These are phyloP conservation scores for Cinnamomum chago DNA, from an alignment of 164 flowering plant species.

Conservation along the genomic window DNA sequence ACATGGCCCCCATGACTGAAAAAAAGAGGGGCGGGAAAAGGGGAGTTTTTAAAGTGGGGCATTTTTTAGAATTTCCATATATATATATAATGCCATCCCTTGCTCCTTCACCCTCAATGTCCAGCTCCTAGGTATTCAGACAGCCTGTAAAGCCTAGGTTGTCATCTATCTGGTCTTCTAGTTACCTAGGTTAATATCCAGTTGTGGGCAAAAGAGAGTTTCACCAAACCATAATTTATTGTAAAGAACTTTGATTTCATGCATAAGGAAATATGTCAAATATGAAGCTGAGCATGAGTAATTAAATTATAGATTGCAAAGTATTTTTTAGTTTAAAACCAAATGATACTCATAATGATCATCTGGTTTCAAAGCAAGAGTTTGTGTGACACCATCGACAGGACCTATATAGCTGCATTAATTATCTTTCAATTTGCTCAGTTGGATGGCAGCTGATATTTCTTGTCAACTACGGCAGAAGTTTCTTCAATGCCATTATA, in stretches of 20 bases:
- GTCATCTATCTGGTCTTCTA: background rate
- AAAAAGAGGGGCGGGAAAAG: too few species aligned
- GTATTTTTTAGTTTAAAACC: background rate
- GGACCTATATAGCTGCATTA: background rate
- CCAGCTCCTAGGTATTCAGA: background rate
- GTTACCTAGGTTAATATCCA: background rate
- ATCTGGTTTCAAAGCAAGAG: background rate
- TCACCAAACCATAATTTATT: too few species aligned
- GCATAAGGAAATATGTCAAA: background rate
- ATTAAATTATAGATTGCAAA: background rate
- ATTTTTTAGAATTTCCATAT: too few species aligned
- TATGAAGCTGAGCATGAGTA: background rate
- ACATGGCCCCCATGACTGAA: too few species aligned
- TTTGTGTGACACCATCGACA: background rate
- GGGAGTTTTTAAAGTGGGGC: too few species aligned
- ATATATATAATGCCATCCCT: background rate
- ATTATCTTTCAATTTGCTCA: background rate
- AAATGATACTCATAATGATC: background rate
- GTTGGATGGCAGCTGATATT: background rate
- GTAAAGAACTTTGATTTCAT: background rate
- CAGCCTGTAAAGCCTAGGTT: background rate
- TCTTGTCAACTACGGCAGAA: background rate
- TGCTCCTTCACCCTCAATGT: background rate
- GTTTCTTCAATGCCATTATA: background rate
- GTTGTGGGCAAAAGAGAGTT: background rate